These are phyloP conservation scores for Xylaria scruposa DNA, from an alignment of 495 filamentous ascomycete species.

Conservation along the genomic window DNA sequence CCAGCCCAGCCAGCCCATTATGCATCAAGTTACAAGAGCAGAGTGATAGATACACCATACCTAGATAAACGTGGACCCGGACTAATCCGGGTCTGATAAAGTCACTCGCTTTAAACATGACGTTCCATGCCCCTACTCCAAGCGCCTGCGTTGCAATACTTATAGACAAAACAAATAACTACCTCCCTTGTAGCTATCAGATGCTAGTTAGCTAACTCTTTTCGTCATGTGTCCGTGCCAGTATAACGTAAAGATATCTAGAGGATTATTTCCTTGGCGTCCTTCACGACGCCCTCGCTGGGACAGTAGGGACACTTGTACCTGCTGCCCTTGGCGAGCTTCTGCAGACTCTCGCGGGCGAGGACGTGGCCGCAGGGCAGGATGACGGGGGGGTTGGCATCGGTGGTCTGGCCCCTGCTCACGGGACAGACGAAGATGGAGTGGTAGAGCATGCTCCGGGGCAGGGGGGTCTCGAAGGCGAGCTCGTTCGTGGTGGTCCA, in stretches of 20 bases:
- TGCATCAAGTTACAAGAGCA: background rate
- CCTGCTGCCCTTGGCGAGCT: conserved; percentile 74
- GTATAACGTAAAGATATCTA: conserved; percentile 37
- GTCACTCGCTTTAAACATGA: background rate
- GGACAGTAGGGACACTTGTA: conserved; percentile 99
- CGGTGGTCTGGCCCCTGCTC: conserved; percentile 92
- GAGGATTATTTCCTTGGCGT: conserved; percentile 74
- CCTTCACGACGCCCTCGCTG: conserved; percentile 74
- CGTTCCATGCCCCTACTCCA: background rate
- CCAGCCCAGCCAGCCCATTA: background rate
- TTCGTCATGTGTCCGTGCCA: background rate
- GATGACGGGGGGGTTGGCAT: conserved; percentile 95
- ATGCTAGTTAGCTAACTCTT: too few species aligned
- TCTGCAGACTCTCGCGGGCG: conserved; percentile 78
- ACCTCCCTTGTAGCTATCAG: background rate
- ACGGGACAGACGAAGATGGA: conserved; percentile 98
- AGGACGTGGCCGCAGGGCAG: conserved; percentile 97
- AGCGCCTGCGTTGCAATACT: conserved; percentile 4
- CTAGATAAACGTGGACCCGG: background rate
- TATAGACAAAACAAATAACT: background rate
- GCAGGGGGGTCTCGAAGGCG: conserved; percentile 90
- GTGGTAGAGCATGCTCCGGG: conserved; percentile 87
- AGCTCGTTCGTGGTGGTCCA: conserved; percentile 94
- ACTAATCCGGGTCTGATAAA: background rate
- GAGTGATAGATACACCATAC: background rate